These are phyloP conservation scores for Evernia prunastri DNA, from an alignment of 495 filamentous ascomycete genomes.

Conservation along the genomic window DNA sequence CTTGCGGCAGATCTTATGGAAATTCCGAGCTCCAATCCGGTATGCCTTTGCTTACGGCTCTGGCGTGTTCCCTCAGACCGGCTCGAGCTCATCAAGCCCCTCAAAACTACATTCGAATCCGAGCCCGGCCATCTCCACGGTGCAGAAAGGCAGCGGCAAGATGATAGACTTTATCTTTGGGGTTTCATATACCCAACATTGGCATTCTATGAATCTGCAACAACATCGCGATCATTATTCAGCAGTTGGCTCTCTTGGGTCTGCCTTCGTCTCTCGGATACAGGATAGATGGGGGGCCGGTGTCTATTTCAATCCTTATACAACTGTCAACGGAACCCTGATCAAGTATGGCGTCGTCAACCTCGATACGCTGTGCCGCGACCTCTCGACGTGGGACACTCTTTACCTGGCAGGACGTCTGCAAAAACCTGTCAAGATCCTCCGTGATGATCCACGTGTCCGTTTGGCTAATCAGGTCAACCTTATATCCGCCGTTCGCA, in stretches of 20 bases:
- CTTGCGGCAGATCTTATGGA: conserved; percentile 80
- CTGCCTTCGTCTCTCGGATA: conserved; percentile 69
- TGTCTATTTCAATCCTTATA: conserved; percentile 94
- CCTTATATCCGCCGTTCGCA: conserved; percentile 81
- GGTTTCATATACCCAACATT: conserved; percentile 90
- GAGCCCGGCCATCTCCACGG: conserved; percentile 66
- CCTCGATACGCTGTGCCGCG: conserved; percentile 74
- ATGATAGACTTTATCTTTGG: conserved; percentile 99
- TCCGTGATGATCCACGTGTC: conserved; percentile 85
- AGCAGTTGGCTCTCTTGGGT: conserved; percentile 73
- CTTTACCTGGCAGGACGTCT: conserved; percentile 90
- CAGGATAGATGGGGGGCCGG: conserved; percentile 89
- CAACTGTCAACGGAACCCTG: conserved; percentile 89
- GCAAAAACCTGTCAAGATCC: conserved; percentile 96
- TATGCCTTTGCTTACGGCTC: conserved; percentile 98
- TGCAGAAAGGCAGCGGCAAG: conserved; percentile 79
- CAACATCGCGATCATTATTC: conserved; percentile 94
- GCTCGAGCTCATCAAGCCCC: conserved; percentile 37
- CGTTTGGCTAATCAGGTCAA: conserved; percentile 94
- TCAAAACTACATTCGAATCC: conserved; percentile 64
- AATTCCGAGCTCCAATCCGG: conserved; percentile 85
- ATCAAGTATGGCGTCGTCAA: conserved; percentile 98
- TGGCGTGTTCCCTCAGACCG: conserved; percentile 84
- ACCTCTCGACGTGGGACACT: conserved; percentile 84
- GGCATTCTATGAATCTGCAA: conserved; percentile 84